These are phyloP conservation scores for Rhinocladiella mackenziei DNA, from an alignment of 2,329 filamentous ascomycete species.

Conservation along the genomic window DNA sequence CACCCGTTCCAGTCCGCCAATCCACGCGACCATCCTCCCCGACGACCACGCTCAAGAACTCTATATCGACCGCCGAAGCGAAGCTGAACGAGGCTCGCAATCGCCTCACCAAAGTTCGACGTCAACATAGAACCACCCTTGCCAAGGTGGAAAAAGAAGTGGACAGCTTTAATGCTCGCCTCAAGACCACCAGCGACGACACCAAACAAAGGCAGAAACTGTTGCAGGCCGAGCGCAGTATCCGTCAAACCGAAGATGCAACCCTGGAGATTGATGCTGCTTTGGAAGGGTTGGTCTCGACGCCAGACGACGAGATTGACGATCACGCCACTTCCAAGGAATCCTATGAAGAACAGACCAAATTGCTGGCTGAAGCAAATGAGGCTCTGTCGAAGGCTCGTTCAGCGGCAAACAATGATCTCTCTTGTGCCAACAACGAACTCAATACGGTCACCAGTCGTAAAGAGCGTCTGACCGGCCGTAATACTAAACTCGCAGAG, in stretches of 20 bases:
- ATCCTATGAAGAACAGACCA: slow-evolving; percentile 52
- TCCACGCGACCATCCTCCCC: slow-evolving; percentile 61
- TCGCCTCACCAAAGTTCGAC: slow-evolving; percentile 56
- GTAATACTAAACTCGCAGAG: slow-evolving; percentile 56
- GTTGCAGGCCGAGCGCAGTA: slow-evolving; percentile 59
- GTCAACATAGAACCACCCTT: slow-evolving; percentile 57
- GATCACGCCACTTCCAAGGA: slow-evolving; percentile 52
- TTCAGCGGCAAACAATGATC: slow-evolving; percentile 51
- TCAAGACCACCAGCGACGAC: slow-evolving; percentile 58
- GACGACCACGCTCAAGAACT: slow-evolving; percentile 61
- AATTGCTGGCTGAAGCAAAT: slow-evolving; percentile 49
- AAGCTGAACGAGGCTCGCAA: slow-evolving; percentile 58
- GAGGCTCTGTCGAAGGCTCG: slow-evolving; percentile 50
- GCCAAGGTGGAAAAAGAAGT: slow-evolving; percentile 59
- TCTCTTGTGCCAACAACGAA: slow-evolving; percentile 38
- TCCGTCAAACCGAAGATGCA: slow-evolving; percentile 60
- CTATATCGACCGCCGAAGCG: slow-evolving; percentile 58
- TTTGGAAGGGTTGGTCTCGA: slow-evolving; percentile 52
- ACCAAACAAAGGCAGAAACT: slow-evolving; percentile 60
- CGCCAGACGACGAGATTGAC: slow-evolving; percentile 54
- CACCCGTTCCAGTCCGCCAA: slow-evolving; percentile 52
- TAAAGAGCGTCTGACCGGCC: slow-evolving; percentile 54
- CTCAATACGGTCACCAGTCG: slow-evolving; percentile 49
- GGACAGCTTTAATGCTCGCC: slow-evolving; percentile 54
- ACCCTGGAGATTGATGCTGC: slow-evolving; percentile 53